Base-by-base conservation (phyloP, 495 filamentous ascomycete species). In the Aspergillus hancockii region DNA sequence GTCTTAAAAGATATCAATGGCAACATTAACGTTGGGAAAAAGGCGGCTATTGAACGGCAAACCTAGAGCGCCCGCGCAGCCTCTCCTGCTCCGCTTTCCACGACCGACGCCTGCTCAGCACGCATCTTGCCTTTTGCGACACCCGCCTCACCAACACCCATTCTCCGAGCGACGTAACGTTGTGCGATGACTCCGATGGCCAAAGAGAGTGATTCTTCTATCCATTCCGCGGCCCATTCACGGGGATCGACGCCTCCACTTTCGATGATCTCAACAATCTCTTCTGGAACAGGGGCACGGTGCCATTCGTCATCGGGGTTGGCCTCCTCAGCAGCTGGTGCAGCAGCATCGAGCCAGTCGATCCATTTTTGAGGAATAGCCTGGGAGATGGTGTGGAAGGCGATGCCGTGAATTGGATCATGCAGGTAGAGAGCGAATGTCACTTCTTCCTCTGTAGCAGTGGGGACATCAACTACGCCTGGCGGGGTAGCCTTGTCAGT, bases 191-290 rank as follows among this genome's bases (percentile, higher is more conserved):
- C 74, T 7, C 94, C 95, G 1, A 92, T 83, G 5, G 86, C 84
- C 54, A 97, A 72, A 41, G 80, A 84, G n/a, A 98, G 81, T 0
- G 87, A 76, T 72, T 98, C 95, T 75, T 98, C 92, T 7, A 98
- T 82, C 94, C 94, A 98, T 71, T 98, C 95, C 0, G 93, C 87
- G 36, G 96, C 90, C 94, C 94, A 98, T 72, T 98, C 94, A 41
- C 94, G 81, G 0, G 94, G 94, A 70, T 98, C 94, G 3, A 97
- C 89, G 34, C 93, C 94, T 18, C 95, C 95, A 50, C 76, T 82
- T 66, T 93, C 86, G 56, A 98, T 83, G 60, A 98, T 95, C 70
- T 94, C 89, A 1, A 81, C 81, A 62, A 98, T 98, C 68, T 90
- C 90, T 22, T 89, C 88, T 3, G 93, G 94, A 9, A 94, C 75